Base-by-base conservation (phyloP, 441 rosid genomes). In the Manihot esculenta region DNA sequence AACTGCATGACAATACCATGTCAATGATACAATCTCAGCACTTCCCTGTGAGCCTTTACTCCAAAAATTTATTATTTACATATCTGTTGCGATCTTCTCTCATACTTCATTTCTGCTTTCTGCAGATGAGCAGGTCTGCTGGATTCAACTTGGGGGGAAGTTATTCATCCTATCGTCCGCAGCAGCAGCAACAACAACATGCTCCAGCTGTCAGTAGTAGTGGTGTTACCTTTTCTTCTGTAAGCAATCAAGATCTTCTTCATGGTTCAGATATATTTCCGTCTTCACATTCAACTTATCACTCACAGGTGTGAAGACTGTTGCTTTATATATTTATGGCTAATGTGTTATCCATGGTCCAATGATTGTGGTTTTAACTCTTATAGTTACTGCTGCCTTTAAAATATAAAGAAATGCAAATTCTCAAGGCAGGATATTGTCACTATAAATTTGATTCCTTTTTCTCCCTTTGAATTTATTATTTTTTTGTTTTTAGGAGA, bases 11-110 rank as follows among this genome's bases (percentile, higher is more conserved):
- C 60, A 93, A 85, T 78, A 62, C 97, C 30, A 72, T 91, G 79
- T 82, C 91, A 62, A 85, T 91, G 95, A 93, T 91, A 91, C 99
- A 89, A 80, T 87, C 99, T 74, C 99, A 95, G 85, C 92, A 90
- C 79, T 94, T 89, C 82, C 82, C 95, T 68, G 99, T 95, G 82
- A 83, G 99, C 79, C 44, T 15, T 64, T 62, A 66, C 44, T 72
- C 67, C 18, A 33, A 24, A 68, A 53, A 24, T 64, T 71, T 23
- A 69, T 53, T 60, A 68, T 14, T 47, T 74, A 49, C 38, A 66
- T 26, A 70, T 62, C 30, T 69, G 58, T 71, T 56, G 64, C 54
- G 50, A 17, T 10, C 10, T 58, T 70, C 56, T 33, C 62, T 66
- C 53, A 77, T 71, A 56, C 56, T 75, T 72, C 26, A 68, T 20